phyloP scores from a whole-genome alignment of 192 early-diverging fungal species.

The Kappamyces sp. region DNA sequence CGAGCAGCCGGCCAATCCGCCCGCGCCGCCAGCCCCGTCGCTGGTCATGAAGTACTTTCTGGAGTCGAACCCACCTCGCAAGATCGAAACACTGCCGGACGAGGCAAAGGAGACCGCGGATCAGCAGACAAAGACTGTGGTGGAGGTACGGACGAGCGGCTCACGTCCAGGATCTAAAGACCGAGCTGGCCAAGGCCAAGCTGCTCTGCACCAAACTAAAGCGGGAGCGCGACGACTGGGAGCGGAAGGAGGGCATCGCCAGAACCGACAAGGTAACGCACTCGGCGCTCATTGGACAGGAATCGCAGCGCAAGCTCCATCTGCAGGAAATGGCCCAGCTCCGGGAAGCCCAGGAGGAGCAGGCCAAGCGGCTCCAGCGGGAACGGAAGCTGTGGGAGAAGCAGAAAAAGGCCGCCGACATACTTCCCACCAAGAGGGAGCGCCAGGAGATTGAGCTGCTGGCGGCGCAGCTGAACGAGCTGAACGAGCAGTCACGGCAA shows the following conservation, averaged over 20 bases:
- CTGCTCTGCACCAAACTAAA: conserved; percentile 7
- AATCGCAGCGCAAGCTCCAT: neutral
- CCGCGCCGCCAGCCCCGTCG: no score
- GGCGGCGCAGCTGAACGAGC: conserved; percentile 20
- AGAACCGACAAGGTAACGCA: conserved; percentile 7
- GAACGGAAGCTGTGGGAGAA: conserved; percentile 26
- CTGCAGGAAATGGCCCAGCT: conserved; percentile 6
- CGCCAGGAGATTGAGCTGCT: conserved; percentile 40
- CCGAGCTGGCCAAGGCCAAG: conserved; percentile 8
- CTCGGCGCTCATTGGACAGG: neutral
- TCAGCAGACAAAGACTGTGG: no score
- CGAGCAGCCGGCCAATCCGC: no score
- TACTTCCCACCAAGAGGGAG: conserved; percentile 37
- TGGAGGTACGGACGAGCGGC: no score
- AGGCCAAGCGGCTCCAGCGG: conserved; percentile 13
- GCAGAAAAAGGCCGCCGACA: conserved; percentile 22
- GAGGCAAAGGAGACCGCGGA: no score
- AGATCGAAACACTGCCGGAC: no score
- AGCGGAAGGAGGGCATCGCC: neutral
- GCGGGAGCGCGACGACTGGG: neutral
- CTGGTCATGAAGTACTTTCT: no score
- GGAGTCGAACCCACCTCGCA: no score
- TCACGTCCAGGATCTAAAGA: neutral
- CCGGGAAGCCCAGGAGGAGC: neutral
- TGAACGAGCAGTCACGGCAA: conserved; percentile 18